Conservation (phyloP, 73 alveolate species). For the Paramecium pentaurelia region DNA sequence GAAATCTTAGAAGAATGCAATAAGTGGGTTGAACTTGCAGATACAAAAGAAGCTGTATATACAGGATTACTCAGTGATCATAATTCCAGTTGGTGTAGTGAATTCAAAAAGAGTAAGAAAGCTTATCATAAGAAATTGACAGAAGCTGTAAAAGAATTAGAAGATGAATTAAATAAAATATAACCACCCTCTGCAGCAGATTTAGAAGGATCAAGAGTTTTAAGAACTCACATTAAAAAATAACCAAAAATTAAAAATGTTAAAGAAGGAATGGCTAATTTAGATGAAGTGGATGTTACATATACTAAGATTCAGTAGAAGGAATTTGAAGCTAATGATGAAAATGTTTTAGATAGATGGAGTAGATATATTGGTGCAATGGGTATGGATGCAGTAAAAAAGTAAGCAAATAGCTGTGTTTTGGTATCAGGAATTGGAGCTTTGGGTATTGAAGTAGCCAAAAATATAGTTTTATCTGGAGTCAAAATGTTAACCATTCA, state of each 20-base stretch:
- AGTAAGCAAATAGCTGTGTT: constrained; percentile 83
- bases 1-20: constrained; percentile 87
- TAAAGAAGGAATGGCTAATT: constrained; percentile 13
- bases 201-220: background rate
- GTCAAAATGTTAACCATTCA: constrained; percentile 85
- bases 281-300: constrained; percentile 40
- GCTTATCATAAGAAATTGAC: constrained; percentile 64
- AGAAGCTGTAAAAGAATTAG: constrained; percentile 71
- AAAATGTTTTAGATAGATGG: constrained; percentile 91
- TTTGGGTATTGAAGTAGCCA: constrained; percentile 94
- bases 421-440: constrained; percentile 87
- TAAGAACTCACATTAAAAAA: background rate
- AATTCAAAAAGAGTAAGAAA: constrained; percentile 73
- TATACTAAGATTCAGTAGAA: background rate
- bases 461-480: constrained; percentile 92
- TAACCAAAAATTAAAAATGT: background rate
- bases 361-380: constrained; percentile 95
- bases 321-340: constrained; percentile 75
- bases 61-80: constrained; percentile 89
- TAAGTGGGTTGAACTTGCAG: constrained; percentile 90
- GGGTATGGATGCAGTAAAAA: constrained; percentile 95
- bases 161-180: constrained; percentile 69
- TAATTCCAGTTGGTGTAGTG: constrained; percentile 83
- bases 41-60: constrained; percentile 84
- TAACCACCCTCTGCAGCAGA: constrained; percentile 64